Evolutionary conservation across 192 early-diverging fungal genomes (phyloP), one percentile per base, ranked within the genome.

Genomic region (Diversispora epigaea): DNA sequence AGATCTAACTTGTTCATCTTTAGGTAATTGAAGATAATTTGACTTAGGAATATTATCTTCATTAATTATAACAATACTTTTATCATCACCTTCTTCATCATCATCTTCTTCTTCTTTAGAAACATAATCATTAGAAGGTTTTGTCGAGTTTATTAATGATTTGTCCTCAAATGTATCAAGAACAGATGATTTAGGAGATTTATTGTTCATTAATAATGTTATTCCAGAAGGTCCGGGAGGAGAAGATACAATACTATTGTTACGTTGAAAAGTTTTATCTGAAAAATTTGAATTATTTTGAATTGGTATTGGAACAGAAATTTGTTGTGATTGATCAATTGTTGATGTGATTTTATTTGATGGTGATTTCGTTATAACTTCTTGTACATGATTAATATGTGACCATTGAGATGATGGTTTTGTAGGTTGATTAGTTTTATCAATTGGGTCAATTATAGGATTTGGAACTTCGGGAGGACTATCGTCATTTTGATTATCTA

Each of bases 171-270:
- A 63, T 39, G 1, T 14, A 66, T 66, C 72, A 9, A 22, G 54
- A 40, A 74, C 43, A 11, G 22, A 41, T n/a, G 72, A 60, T 4
- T 43, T 14, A 21, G 43, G 15, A 8, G 14, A 2, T 50, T 62
- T 22, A 50, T 58, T 11, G 58, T 15, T 62, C 72, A 74, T 74
- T 41, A 74, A 63, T 40, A 74, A 50, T 25, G 72, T 63, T 6
- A 74, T n/a, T 2, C 72, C 72, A 19, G 72, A 74, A 32, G 72
- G 72, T 40, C 72, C 72, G 1, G 19, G 22, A 15, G 61, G 47
- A 14, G 72, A 64, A 39, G 72, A 74, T 21, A 64, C 58, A 19
- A 52, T 17, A 32, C 19, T 64, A 8, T 74, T 41, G 39, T 41
- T 74, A 46, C 72, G 3, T 52, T 63, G 40, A 43, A 74, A 74